phyloP scores from a whole-genome alignment of 108 stramenopile species.

The Cyclostephanos tholiformis region DNA sequence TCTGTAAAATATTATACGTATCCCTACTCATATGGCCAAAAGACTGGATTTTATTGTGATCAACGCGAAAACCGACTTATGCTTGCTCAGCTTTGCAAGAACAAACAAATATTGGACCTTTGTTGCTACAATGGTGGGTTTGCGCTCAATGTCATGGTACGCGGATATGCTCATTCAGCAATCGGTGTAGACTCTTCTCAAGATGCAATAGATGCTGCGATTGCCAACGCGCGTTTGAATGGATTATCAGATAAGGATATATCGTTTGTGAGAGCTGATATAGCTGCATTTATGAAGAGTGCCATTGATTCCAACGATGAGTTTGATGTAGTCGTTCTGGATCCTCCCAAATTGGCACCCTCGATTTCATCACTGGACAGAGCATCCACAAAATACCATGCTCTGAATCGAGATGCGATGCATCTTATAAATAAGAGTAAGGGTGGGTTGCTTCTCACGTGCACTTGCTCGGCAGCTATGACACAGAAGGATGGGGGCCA shows the following conservation, averaged over 20 bases:
- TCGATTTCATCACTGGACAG: constrained; percentile 61
- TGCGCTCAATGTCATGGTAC: constrained; percentile 71
- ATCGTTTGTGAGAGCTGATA: constrained; percentile 74
- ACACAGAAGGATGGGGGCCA: constrained; percentile 90
- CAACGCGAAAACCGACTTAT: constrained; percentile 90
- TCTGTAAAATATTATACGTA: constrained; percentile 81
- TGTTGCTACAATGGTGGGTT: constrained; percentile 94
- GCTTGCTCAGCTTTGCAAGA: constrained; percentile 58
- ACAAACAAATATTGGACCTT: constrained; percentile 81
- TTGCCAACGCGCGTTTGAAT: constrained; percentile 79
- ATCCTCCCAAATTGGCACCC: constrained; percentile 96
- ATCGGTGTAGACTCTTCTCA: constrained; percentile 87
- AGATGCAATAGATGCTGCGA: constrained; percentile 79
- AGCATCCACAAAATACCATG: constrained; percentile 87
- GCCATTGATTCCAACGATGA: constrained; percentile 35
- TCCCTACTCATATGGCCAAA: constrained; percentile 81
- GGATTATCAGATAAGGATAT: constrained; percentile 52
- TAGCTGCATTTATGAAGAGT: constrained; percentile 80
- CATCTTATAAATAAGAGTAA: constrained; percentile 59
- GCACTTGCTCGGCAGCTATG: constrained; percentile 95
- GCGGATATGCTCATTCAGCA: constrained; percentile 59
- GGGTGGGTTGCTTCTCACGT: constrained; percentile 92
- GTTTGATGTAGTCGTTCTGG: constrained; percentile 88
- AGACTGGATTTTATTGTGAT: constrained; percentile 98
- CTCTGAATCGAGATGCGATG: constrained; percentile 89